Base-by-base conservation (phyloP, 345 rosid genomes). In the Conringia planisiliqua region DNA sequence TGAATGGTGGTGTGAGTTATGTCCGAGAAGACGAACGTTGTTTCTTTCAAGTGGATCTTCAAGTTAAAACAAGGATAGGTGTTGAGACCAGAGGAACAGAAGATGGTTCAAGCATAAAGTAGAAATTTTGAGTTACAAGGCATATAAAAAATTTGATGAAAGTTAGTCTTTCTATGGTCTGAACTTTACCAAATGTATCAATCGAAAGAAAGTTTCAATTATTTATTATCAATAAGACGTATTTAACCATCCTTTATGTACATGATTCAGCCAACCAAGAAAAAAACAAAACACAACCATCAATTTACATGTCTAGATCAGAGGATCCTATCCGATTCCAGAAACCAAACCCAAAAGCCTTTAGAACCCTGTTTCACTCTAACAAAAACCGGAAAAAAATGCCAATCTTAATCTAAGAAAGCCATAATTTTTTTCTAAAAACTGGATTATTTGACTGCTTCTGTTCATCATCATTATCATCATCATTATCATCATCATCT, bases 1-100 rank as follows among this genome's bases (percentile, higher is more conserved):
- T 89, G 96, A 79, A 86, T 59, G 92, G 92, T n/a, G 74, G 40
- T 24, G 86, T 87, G 30, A 80, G 52, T 26, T 89, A 89, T 62
- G 68, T 74, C 9, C 75, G 86, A 71, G 90, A 89, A 77, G 81
- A 80, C 2, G 78, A 80, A 38, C 74, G 48, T 73, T 81, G 90
- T 69, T 87, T 74, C 77, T 86, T 89, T 76, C 78, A 74, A 61
- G 66, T 87, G 43, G 86, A 87, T 50, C 78, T 89, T 42, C 86
- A 85, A 70, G 66, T 85, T 46, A 75, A 71, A 70, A 76, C 82
- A 13, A 78, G 70, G 56, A 63, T 80, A 74, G 74, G 70, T 76
- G 59, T 56, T 24, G 48, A 66, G 68, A 65, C 35, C 10, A 54
- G 33, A 27, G 79, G 58, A 59, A 24, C 48, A 65, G 60, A 62